Conservation (phyloP, 2,329 filamentous ascomycete genomes). For the Pseudogymnoascus sp. region DNA sequence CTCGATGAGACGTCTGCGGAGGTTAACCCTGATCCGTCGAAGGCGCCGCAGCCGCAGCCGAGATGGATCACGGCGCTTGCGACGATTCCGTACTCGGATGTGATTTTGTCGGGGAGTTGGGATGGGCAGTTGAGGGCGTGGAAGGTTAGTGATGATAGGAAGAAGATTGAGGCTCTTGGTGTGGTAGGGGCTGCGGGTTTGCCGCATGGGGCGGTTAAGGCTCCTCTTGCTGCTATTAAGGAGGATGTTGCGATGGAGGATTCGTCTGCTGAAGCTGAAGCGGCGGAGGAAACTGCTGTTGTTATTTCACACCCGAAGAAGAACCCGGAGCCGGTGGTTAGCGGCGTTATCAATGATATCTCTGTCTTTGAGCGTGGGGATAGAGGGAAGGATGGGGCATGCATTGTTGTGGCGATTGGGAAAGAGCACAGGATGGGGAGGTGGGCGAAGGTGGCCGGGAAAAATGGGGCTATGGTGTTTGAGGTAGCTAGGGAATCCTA, state of each 20-base stretch:
- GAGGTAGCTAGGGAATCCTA: constrained; percentile 47
- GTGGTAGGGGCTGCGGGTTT: constrained; percentile 44
- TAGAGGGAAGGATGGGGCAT: constrained; percentile 67
- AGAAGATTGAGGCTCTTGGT: constrained; percentile 65
- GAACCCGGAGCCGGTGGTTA: constrained; percentile 18
- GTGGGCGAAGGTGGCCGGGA: constrained; percentile 64
- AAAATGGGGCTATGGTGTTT: constrained; percentile 82
- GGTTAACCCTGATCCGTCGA: constrained; percentile 49
- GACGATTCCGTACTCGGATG: constrained; percentile 81
- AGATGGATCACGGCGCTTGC: constrained; percentile 86
- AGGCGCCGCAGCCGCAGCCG: constrained; percentile 59
- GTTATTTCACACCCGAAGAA: constrained; percentile 10
- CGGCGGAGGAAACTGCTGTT: background rate
- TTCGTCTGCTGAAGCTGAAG: background rate
- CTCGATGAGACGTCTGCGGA: constrained; percentile 70
- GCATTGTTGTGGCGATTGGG: constrained; percentile 77
- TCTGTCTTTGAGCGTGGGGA: constrained; percentile 80
- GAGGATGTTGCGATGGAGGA: constrained; percentile 9
- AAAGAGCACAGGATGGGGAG: constrained; percentile 80
- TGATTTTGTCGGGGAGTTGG: constrained; percentile 90
- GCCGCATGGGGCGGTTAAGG: constrained; percentile 21
- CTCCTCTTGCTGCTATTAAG: background rate
- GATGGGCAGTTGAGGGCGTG: constrained; percentile 82
- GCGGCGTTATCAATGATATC: constrained; percentile 82
- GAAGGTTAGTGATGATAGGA: constrained; percentile 77